A percentile compares a stretch with the other conserved stretches of the same genome.
Conservation (phyloP, 768 basidiomycete genomes). For the Tylopilus vinaceipallidus region DNA sequence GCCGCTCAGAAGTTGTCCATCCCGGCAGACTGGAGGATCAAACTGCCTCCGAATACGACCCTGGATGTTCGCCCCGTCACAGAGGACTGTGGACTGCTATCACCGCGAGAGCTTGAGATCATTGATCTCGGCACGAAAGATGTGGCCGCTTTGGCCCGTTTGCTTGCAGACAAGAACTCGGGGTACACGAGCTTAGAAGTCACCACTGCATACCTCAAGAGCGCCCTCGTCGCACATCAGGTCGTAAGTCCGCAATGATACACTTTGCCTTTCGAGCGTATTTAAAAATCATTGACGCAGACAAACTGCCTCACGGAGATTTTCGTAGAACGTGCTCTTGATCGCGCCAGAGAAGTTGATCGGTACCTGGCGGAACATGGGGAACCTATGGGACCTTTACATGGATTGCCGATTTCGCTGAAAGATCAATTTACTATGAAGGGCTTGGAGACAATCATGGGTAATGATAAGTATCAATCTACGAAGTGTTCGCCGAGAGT, state of each 20-base stretch:
- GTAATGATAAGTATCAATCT: constrained; percentile 25
- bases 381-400: constrained; percentile 41
- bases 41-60: constrained; percentile 14
- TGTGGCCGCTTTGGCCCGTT: constrained; percentile 19
- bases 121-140: constrained; percentile 26
- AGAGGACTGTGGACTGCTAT: constrained; percentile 22
- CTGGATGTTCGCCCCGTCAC: constrained; percentile 22
- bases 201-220: constrained; percentile 30
- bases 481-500: background rate
- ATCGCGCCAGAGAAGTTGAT: constrained; percentile 28
- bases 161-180: constrained; percentile 20
- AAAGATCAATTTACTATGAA: constrained; percentile 59
- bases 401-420: constrained; percentile 42
- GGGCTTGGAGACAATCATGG: constrained; percentile 60
- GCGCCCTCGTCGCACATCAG: constrained; percentile 28
- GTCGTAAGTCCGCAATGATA: constrained; percentile 12
- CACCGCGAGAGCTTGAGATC: constrained; percentile 20
- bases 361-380: constrained; percentile 19
- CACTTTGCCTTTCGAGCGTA: background rate
- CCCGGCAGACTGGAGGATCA: constrained; percentile 22
- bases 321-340: constrained; percentile 25
- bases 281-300: constrained; percentile 4
- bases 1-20: constrained; percentile 24
- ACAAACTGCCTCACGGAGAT: constrained; percentile 31
- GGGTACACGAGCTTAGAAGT: constrained; percentile 28